Evolutionary conservation across 805 yeast species (phyloP).

Genomic region (Ogataea parapolymorpha): DNA sequence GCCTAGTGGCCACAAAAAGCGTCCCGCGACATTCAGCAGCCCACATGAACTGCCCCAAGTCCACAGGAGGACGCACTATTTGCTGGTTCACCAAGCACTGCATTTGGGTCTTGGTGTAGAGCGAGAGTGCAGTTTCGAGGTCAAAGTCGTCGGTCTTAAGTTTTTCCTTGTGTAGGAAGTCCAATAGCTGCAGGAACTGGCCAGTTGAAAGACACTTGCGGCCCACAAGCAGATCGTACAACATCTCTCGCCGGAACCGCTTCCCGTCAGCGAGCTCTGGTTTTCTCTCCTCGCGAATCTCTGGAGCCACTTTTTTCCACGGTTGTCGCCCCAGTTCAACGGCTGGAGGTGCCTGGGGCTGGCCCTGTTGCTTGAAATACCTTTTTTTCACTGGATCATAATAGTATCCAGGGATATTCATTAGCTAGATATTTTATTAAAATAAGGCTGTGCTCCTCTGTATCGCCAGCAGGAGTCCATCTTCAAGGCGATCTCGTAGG

Average conservation of each 20-base stretch:
- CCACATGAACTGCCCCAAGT: conserved; percentile 5
- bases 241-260: neutral
- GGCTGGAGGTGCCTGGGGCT: neutral
- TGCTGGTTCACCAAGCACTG: conserved; percentile 3
- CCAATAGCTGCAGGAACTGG: neutral
- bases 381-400: conserved; percentile 19
- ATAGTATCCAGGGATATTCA: conserved; percentile 21
- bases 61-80: neutral
- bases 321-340: neutral
- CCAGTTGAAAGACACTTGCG: neutral
- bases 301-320: neutral
- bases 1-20: conserved; percentile 3
- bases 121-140: conserved; percentile 1
- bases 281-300: neutral
- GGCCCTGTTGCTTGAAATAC: conserved; percentile 14
- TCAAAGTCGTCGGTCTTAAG: neutral
- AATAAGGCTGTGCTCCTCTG: too few relatives aligned
- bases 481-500: conserved; percentile 13
- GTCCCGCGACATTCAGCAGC: neutral
- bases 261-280: neutral
- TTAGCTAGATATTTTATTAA: neutral
- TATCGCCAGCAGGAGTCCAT: neutral
- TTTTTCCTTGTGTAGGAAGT: neutral
- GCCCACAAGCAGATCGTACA: neutral
- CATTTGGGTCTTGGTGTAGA: conserved; percentile 5